Conservation (phyloP, 108 stramenopile species). For the Ochromonas danica region DNA sequence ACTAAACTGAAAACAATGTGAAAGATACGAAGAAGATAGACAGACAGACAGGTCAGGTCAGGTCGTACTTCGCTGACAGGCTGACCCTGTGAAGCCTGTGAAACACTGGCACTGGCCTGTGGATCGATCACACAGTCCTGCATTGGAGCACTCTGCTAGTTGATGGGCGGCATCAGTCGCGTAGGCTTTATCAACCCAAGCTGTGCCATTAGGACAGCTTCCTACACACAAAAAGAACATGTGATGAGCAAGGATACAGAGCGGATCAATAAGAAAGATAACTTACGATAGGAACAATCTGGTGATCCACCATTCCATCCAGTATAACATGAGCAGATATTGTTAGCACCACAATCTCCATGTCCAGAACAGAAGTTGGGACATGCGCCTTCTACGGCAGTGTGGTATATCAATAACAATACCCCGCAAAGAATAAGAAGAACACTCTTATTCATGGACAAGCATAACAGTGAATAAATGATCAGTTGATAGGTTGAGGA, state of each 20-base stretch:
- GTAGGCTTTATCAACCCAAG: conserved; percentile 43
- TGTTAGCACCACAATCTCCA: conserved; percentile 15
- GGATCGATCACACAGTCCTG: conserved; percentile 50
- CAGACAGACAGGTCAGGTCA: too few relatives aligned
- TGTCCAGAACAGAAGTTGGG: conserved; percentile 30
- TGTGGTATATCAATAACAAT: too few relatives aligned
- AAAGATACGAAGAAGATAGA: too few relatives aligned
- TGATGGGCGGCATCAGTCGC: conserved; percentile 44
- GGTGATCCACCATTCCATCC: conserved; percentile 35
- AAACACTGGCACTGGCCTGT: conserved; percentile 34
- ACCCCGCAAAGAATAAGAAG: too few relatives aligned
- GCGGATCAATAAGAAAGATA: neutral
- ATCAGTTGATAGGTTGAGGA: too few relatives aligned
- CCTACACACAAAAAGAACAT: neutral
- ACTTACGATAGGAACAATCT: conserved; percentile 24
- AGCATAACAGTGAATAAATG: too few relatives aligned
- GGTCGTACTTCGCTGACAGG: conserved; percentile 36
- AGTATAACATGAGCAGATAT: conserved; percentile 29
- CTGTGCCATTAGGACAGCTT: conserved; percentile 10
- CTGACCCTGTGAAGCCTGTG: neutral
- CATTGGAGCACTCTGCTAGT: conserved; percentile 53
- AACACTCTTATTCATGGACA: too few relatives aligned
- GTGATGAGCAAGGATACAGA: neutral
- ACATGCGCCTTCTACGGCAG: too few relatives aligned
- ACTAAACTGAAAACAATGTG: too few relatives aligned